These are phyloP conservation scores for Piper betle DNA, from an alignment of 164 flowering plant genomes.

Conservation along the genomic window DNA sequence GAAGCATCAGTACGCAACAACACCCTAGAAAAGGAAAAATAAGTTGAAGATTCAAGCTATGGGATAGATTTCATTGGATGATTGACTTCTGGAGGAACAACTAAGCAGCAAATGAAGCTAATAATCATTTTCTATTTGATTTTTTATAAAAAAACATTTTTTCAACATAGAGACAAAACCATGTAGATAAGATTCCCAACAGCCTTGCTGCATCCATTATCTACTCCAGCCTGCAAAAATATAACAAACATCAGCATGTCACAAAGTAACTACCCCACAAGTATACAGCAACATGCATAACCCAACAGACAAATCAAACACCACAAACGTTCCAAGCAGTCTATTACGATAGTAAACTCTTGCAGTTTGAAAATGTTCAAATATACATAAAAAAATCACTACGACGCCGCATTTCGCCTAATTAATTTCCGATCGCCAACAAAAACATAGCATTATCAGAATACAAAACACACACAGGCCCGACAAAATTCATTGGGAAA, in stretches of 20 bases:
- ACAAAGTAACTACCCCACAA: background rate
- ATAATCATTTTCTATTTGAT: too few relatives aligned
- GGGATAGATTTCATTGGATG: background rate
- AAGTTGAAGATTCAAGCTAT: background rate
- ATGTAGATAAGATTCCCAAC: constrained; percentile 78
- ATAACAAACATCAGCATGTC: background rate
- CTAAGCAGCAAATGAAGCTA: too few relatives aligned
- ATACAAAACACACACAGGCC: too few relatives aligned
- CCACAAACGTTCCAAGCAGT: background rate
- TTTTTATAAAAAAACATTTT: background rate
- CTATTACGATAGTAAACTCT: background rate
- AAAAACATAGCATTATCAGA: too few relatives aligned
- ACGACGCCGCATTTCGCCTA: background rate
- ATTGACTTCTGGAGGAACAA: too few relatives aligned
- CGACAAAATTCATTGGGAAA: too few relatives aligned
- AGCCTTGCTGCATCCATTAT: constrained; percentile 50
- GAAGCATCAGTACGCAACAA: too few relatives aligned
- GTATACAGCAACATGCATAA: background rate
- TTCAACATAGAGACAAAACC: constrained; percentile 16
- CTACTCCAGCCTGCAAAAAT: constrained; percentile 50
- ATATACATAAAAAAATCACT: background rate
- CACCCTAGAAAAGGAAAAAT: background rate
- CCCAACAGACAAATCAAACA: background rate
- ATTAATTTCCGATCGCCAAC: too few relatives aligned
- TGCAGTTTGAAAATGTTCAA: background rate